Conservation (phyloP, 805 yeast genomes). For the Pichia paraexigua region DNA sequence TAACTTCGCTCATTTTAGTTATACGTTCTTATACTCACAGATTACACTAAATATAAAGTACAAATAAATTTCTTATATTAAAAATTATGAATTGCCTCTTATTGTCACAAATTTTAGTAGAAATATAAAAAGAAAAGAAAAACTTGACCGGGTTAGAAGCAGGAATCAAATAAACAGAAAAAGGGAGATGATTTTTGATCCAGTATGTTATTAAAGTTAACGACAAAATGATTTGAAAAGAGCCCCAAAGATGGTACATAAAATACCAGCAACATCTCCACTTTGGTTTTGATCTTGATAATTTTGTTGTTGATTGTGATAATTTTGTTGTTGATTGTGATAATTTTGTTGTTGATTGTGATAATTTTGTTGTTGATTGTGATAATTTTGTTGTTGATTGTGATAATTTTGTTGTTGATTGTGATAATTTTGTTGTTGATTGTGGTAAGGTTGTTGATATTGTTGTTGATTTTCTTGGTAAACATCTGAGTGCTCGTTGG, state of each 20-base stretch:
- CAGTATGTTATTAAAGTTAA: neutral
- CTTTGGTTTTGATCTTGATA: slow-evolving; percentile 23
- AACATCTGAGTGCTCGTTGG: slow-evolving; percentile 7
- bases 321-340: slow-evolving; percentile 27
- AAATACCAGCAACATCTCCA: neutral
- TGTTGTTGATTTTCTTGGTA: slow-evolving; percentile 18
- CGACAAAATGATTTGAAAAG: slow-evolving; percentile 2
- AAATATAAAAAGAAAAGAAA: too few relatives aligned
- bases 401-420: slow-evolving; percentile 25
- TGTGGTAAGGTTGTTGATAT: slow-evolving; percentile 19
- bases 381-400: slow-evolving; percentile 28
- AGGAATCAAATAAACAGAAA: too few relatives aligned
- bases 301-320: slow-evolving; percentile 20
- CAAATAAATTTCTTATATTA: too few relatives aligned
- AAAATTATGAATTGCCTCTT: too few relatives aligned
- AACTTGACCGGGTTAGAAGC: too few relatives aligned
- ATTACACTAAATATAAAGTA: too few relatives aligned
- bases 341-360: slow-evolving; percentile 25
- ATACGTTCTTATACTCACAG: neutral
- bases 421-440: slow-evolving; percentile 22
- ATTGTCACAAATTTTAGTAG: too few relatives aligned
- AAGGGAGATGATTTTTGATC: too few relatives aligned
- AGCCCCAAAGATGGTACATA: neutral
- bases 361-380: slow-evolving; percentile 19
- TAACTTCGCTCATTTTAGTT: neutral